phyloP scores from a whole-genome alignment of 2,329 filamentous ascomycete species.

The Pseudogymnoascus sp. region DNA sequence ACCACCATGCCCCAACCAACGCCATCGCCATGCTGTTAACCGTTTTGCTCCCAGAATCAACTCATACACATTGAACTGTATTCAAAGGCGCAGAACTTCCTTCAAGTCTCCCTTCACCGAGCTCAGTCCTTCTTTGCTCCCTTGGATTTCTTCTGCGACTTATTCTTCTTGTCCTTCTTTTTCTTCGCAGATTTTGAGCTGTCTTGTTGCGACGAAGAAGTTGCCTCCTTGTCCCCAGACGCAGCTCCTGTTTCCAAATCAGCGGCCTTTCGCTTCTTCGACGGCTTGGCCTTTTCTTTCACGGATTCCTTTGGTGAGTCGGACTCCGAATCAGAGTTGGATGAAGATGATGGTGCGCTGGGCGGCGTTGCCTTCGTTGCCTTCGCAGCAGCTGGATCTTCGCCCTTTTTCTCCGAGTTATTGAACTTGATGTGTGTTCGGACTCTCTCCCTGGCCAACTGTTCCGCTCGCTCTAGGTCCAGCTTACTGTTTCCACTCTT shows the following conservation, averaged over 20 bases:
- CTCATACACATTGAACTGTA: not conserved
- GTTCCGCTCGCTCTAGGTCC: slow-evolving; percentile 41
- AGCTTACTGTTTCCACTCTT: slow-evolving; percentile 39
- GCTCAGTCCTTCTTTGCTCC: slow-evolving; percentile 25
- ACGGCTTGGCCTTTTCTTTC: slow-evolving; percentile 9
- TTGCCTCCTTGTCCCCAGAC: slow-evolving; percentile 11
- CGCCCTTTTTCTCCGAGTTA: slow-evolving; percentile 20
- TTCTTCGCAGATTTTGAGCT: slow-evolving; percentile 17
- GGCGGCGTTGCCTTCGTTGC: not conserved
- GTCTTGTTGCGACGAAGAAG: slow-evolving; percentile 15
- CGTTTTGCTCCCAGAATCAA: not conserved
- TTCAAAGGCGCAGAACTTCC: not conserved
- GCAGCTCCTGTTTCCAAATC: slow-evolving; percentile 5
- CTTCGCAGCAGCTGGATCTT: slow-evolving; percentile 13
- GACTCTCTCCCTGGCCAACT: slow-evolving; percentile 41
- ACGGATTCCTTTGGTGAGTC: not conserved
- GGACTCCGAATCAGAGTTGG: not conserved
- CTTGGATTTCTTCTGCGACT: slow-evolving; percentile 24
- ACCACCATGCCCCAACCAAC: not conserved
- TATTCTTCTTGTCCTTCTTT: slow-evolving; percentile 25
- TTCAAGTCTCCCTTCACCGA: not conserved
- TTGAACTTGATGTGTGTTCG: slow-evolving; percentile 39
- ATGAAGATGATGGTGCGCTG: not conserved
- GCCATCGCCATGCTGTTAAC: slow-evolving; percentile 7
- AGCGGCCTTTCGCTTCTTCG: slow-evolving; percentile 22